Conservation (phyloP, 2,329 filamentous ascomycete species). For the Dichotomopilus funicola region DNA sequence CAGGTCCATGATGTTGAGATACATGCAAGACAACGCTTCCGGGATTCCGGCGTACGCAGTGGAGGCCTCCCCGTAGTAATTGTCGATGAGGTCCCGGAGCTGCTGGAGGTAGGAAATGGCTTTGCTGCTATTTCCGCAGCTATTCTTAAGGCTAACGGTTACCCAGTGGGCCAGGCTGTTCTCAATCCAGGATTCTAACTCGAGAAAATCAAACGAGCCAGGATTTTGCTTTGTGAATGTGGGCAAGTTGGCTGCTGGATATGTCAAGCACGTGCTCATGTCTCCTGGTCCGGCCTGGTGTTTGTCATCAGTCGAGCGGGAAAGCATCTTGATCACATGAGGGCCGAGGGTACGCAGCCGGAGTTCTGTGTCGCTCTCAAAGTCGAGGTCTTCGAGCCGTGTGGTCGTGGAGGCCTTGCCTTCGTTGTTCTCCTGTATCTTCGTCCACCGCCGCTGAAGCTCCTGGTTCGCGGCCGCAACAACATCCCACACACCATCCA, state of each 20-base stretch:
- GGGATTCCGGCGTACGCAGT: constrained; percentile 7
- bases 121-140: neutral
- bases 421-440: neutral
- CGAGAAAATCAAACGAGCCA: constrained; percentile 4
- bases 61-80: constrained; percentile 9
- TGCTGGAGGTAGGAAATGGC: neutral
- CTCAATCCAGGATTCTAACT: constrained; percentile 19
- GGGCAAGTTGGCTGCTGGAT: neutral
- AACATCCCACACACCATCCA: neutral
- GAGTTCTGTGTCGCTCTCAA: constrained; percentile 12
- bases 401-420: neutral
- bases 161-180: constrained; percentile 7
- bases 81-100: neutral
- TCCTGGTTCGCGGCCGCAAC: neutral
- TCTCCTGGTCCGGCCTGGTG: constrained; percentile 10
- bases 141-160: neutral
- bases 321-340: constrained; percentile 13
- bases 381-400: constrained; percentile 4
- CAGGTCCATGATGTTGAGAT: constrained; percentile 16
- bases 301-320: neutral
- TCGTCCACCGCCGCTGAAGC: constrained; percentile 10
- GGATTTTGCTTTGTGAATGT: neutral
- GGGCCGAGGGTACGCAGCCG: neutral
- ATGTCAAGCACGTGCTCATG: neutral
- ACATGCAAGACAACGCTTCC: constrained; percentile 17